A percentile compares a stretch with the other conserved stretches of the same genome.
phyloP scores from a whole-genome alignment of 2,329 filamentous ascomycete species.

The Exophiala spinifera region DNA sequence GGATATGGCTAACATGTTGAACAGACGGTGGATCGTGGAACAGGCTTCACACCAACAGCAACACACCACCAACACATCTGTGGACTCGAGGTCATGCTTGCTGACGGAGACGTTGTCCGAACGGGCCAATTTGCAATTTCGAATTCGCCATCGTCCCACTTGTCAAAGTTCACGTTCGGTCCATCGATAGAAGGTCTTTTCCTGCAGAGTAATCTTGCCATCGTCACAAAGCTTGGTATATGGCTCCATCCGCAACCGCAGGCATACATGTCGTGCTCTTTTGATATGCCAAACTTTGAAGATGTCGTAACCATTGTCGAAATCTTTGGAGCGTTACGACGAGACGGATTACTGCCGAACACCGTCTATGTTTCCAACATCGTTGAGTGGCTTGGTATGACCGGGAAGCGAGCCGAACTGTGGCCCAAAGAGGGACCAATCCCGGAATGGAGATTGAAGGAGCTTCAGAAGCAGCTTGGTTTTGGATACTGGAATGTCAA shows the following conservation, averaged over 20 bases:
- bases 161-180: constrained; percentile 24
- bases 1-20: not conserved
- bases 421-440: constrained; percentile 20
- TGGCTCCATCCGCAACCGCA: constrained; percentile 29
- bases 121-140: constrained; percentile 41
- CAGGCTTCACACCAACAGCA: constrained; percentile 36
- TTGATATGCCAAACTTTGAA: constrained; percentile 33
- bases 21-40: constrained; percentile 44
- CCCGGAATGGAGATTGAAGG: constrained; percentile 14
- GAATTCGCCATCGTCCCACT: constrained; percentile 17
- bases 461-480: constrained; percentile 16
- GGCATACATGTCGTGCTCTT: constrained; percentile 33
- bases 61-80: constrained; percentile 48
- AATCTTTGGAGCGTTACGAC: constrained; percentile 15
- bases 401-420: constrained; percentile 17
- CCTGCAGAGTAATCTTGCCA: constrained; percentile 27
- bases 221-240: constrained; percentile 30
- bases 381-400: constrained; percentile 21
- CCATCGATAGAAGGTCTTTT: constrained; percentile 27
- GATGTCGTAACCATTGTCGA: constrained; percentile 21
- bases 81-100: constrained; percentile 45
- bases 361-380: constrained; percentile 24
- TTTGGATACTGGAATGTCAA: constrained; percentile 24
- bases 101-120: constrained; percentile 38
- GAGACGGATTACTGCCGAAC: constrained; percentile 20